Conservation (phyloP, 768 basidiomycete species). For the Chiua virens region DNA sequence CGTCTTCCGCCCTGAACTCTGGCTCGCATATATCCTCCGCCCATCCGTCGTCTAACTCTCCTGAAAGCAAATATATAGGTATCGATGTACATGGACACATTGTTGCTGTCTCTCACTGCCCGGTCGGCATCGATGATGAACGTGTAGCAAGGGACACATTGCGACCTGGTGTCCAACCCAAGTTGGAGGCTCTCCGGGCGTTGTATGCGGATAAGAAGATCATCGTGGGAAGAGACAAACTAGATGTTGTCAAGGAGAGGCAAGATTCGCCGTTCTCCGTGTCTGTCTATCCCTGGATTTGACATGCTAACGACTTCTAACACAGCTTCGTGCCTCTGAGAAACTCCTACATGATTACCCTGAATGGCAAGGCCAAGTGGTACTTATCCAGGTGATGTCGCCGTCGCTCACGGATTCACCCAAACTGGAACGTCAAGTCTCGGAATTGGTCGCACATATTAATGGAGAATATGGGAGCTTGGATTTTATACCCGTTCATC, state of each 20-base stretch:
- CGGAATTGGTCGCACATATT: slow-evolving; percentile 91
- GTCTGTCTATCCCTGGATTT: neutral
- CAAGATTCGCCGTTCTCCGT: too few relatives aligned
- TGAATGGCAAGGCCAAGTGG: slow-evolving; percentile 90
- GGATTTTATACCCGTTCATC: slow-evolving; percentile 96
- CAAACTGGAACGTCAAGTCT: slow-evolving; percentile 90
- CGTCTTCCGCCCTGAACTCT: slow-evolving; percentile 6
- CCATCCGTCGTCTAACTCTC: neutral
- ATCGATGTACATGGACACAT: slow-evolving; percentile 90
- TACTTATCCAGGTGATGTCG: slow-evolving; percentile 82
- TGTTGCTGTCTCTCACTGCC: slow-evolving; percentile 82
- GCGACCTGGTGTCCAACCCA: slow-evolving; percentile 84
- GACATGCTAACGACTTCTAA: neutral
- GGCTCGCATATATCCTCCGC: neutral
- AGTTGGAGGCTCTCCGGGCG: slow-evolving; percentile 76
- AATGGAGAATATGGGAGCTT: slow-evolving; percentile 94
- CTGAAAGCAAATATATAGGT: slow-evolving; percentile 28
- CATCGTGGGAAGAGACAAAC: slow-evolving; percentile 94
- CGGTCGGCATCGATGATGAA: slow-evolving; percentile 93
- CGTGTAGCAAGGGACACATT: slow-evolving; percentile 83
- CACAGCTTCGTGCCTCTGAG: slow-evolving; percentile 89
- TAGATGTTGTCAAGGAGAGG: slow-evolving; percentile 40
- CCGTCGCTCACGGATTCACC: slow-evolving; percentile 90
- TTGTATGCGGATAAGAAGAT: slow-evolving; percentile 98
- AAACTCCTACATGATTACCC: slow-evolving; percentile 92